Evolutionary conservation across 2,329 filamentous ascomycete genomes (phyloP).

Genomic region (Ophiobolus disseminans): DNA sequence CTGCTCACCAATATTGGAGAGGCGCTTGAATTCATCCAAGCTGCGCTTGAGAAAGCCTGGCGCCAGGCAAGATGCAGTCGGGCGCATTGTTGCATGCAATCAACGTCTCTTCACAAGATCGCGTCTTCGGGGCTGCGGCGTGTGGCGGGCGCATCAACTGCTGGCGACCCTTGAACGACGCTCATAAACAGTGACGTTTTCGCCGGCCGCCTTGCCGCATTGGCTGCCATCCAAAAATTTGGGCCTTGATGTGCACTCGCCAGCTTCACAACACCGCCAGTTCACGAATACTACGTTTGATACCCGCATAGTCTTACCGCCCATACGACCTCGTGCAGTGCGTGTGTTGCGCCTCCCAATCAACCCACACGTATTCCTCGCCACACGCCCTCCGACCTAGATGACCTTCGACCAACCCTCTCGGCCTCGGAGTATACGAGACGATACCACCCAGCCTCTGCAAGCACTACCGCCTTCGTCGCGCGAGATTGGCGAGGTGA

Average conservation of each 20-base stretch:
- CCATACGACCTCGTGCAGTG: not conserved
- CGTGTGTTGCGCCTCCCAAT: conserved; percentile 4
- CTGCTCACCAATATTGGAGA: conserved; percentile 60
- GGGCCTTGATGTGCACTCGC: conserved; percentile 11
- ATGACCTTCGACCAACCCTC: conserved; percentile 48
- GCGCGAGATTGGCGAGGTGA: conserved; percentile 66
- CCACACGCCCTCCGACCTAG: conserved; percentile 23
- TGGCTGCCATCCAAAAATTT: conserved; percentile 27
- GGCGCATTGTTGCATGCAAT: conserved; percentile 42
- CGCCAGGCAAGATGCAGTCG: conserved; percentile 43
- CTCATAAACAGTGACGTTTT: conserved; percentile 24
- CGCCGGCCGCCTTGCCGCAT: conserved; percentile 26
- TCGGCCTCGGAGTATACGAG: conserved; percentile 38
- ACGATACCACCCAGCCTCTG: conserved; percentile 31
- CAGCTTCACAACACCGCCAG: conserved; percentile 7
- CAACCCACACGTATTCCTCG: conserved; percentile 3
- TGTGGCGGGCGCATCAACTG: conserved; percentile 12
- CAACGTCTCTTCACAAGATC: not conserved
- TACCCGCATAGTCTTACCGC: not conserved
- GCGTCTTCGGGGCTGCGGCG: too few relatives aligned
- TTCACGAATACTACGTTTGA: conserved; percentile 5
- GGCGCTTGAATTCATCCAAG: conserved; percentile 64
- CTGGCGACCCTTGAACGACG: conserved; percentile 9
- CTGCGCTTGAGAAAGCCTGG: conserved; percentile 65
- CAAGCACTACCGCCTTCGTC: conserved; percentile 57